Conservation (phyloP, 225 moss, liverwort and hornwort genomes). For the Pleurozium schreberi region DNA sequence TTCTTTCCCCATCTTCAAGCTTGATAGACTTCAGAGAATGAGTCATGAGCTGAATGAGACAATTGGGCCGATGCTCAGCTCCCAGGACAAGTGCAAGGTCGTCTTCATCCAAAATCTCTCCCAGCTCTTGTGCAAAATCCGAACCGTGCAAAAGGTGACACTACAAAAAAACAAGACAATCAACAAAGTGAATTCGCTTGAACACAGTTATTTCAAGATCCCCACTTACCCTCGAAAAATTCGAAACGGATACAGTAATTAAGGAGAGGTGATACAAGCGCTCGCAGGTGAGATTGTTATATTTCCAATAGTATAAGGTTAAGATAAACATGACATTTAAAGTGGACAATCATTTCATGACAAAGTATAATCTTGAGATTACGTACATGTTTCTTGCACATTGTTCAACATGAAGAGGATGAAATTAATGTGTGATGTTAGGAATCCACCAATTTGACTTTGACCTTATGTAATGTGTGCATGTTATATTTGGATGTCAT, state of each 20-base stretch:
- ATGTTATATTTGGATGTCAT: not conserved
- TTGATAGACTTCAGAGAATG: conserved; percentile 45
- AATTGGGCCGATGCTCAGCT: conserved; percentile 77
- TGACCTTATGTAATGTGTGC: not conserved
- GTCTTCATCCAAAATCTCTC: conserved; percentile 62
- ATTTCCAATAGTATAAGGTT: too few relatives aligned
- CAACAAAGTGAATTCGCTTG: not conserved
- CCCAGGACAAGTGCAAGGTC: conserved; percentile 65
- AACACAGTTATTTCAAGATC: not conserved
- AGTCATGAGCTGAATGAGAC: conserved; percentile 87
- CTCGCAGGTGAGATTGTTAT: not conserved
- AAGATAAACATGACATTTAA: too few relatives aligned
- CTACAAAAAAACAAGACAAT: conserved; percentile 28
- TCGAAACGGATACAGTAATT: not conserved
- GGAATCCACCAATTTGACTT: not conserved
- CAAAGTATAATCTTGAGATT: not conserved
- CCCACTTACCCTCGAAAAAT: not conserved
- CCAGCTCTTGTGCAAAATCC: conserved; percentile 45
- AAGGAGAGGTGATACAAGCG: not conserved
- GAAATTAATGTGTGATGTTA: too few relatives aligned
- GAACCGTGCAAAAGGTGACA: conserved; percentile 77
- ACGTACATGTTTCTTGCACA: rapidly evolving
- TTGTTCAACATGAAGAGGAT: rapidly evolving
- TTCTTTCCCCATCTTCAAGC: conserved; percentile 34
- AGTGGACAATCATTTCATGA: too few relatives aligned